Percentiles rank a stretch among this genome's conserved stretches.
phyloP scores from a whole-genome alignment of 176 grass and related monocot species.

The Lolium rigidum region DNA sequence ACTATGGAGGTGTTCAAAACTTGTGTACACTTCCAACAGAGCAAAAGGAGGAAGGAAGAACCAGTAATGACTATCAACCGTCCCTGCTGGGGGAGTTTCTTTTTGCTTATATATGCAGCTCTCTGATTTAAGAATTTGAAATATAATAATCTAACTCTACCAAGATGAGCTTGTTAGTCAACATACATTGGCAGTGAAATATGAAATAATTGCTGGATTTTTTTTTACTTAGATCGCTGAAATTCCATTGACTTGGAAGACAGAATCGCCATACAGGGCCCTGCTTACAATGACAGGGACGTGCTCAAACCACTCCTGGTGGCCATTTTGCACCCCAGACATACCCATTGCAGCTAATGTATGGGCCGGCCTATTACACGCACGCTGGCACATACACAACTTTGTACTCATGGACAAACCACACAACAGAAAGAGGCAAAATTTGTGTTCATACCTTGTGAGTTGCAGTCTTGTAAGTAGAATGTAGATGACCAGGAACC shows the following conservation, averaged over 20 bases:
- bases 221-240: background rate
- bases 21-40: background rate
- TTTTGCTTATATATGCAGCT: background rate
- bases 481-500: background rate
- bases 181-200: background rate
- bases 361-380: background rate
- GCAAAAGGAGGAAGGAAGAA: background rate
- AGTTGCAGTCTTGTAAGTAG: slow-evolving; percentile 22
- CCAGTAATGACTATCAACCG: background rate
- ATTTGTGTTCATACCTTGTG: slow-evolving; percentile 27
- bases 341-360: slow-evolving; percentile 7
- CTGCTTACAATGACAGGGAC: background rate
- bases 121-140: background rate
- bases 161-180: slow-evolving; percentile 7
- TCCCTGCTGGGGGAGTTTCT: background rate
- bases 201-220: background rate
- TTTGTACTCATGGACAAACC: background rate
- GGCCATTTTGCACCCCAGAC: background rate
- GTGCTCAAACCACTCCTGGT: background rate
- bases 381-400: background rate
- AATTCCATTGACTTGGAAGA: background rate
- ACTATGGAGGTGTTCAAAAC: background rate
- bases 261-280: background rate
- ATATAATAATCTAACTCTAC: slow-evolving; percentile 3
- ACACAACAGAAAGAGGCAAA: background rate